These are phyloP conservation scores for Thyridium curvatum DNA, from an alignment of 2,329 filamentous ascomycete genomes.

Conservation along the genomic window DNA sequence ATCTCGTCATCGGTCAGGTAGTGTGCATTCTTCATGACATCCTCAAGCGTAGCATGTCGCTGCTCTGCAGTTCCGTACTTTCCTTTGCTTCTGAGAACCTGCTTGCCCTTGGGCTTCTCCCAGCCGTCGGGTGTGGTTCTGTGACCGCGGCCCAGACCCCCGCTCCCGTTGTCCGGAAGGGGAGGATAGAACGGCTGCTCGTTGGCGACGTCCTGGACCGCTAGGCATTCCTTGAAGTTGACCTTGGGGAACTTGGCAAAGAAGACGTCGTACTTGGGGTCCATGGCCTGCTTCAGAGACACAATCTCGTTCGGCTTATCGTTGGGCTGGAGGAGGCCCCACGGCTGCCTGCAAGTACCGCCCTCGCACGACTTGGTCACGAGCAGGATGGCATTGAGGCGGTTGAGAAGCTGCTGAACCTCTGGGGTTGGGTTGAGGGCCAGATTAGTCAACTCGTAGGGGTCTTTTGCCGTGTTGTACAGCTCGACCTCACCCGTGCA, in stretches of 20 bases:
- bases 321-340: slow-evolving; percentile 4
- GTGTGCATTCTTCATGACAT: too few species aligned
- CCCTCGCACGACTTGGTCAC: slow-evolving; percentile 17
- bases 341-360: slow-evolving; percentile 14
- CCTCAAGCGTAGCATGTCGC: too few species aligned
- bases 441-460: slow-evolving; percentile 17
- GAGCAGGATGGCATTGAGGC: slow-evolving; percentile 16
- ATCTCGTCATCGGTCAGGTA: too few species aligned
- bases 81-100: too few species aligned
- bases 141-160: too few species aligned
- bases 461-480: slow-evolving; percentile 20
- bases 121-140: too few species aligned
- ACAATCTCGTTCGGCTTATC: background rate
- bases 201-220: slow-evolving; percentile 1
- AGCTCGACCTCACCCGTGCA: slow-evolving; percentile 20
- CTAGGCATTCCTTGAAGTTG: slow-evolving; percentile 1
- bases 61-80: too few species aligned
- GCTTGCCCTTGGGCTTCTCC: too few species aligned
- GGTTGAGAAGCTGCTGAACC: background rate
- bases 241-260: slow-evolving; percentile 1
- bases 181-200: slow-evolving; percentile 1
- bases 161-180: background rate
- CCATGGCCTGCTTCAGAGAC: background rate
- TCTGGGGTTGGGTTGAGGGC: background rate
- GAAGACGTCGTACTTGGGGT: slow-evolving; percentile 1